These are phyloP conservation scores for Geosmithia morbida DNA, from an alignment of 2,329 filamentous ascomycete genomes.

Conservation along the genomic window DNA sequence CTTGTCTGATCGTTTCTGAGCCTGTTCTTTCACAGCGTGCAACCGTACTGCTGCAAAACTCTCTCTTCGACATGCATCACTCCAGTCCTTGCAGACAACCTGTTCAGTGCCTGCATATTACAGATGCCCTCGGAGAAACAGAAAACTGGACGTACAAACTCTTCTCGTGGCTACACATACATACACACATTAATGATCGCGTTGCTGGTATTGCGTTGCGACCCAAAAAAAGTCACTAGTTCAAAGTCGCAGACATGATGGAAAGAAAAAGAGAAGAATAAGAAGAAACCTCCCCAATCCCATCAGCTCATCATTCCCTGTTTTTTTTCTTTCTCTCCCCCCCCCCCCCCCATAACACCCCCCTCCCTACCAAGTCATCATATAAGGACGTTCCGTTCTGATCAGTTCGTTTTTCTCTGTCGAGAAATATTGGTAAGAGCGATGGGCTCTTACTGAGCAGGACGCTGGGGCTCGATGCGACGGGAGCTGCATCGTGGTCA, in stretches of 20 bases:
- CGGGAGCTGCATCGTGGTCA: conserved; percentile 15
- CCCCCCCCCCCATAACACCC: neutral
- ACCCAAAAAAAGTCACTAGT: neutral
- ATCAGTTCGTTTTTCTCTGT: neutral
- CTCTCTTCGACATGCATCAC: no score
- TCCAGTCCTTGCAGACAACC: no score
- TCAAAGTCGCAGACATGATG: no score
- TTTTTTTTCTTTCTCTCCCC: no score
- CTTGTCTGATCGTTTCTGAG: no score
- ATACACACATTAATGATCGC: neutral
- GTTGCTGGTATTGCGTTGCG: neutral
- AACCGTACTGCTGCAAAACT: no score
- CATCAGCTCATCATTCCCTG: neutral
- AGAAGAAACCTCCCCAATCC: neutral
- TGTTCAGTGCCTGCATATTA: no score
- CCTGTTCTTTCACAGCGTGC: neutral
- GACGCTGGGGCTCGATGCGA: conserved; percentile 12
- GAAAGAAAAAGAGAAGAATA: no score
- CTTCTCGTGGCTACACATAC: no score
- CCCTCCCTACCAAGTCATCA: neutral
- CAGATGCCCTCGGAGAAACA: no score
- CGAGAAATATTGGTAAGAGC: neutral
- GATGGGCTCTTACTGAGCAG: neutral
- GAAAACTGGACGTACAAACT: no score
- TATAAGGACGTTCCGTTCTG: no score